These are phyloP conservation scores for Gnaphalium uliginosum DNA, from an alignment of 129 eudicot genomes.

Conservation along the genomic window DNA sequence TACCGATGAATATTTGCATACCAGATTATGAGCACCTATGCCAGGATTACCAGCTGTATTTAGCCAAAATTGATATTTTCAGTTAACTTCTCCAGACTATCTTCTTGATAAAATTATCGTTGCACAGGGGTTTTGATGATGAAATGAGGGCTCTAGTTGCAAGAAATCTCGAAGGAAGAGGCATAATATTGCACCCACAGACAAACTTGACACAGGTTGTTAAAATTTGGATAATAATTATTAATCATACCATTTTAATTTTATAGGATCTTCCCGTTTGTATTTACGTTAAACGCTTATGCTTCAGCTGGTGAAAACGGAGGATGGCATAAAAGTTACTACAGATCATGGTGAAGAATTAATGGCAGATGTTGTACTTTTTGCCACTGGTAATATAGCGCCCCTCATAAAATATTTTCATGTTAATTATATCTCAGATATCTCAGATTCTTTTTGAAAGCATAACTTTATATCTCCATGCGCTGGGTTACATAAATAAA, in stretches of 20 bases:
- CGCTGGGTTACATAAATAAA: not conserved
- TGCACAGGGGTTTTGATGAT: conserved; percentile 94
- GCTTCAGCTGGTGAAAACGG: conserved; percentile 79
- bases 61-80: not conserved
- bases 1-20: not conserved
- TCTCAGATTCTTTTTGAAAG: not conserved
- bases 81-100: not conserved
- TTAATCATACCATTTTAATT: not conserved
- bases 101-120: not conserved
- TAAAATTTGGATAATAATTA: conserved; percentile 8
- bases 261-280: not conserved
- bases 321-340: conserved; percentile 75
- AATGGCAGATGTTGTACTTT: conserved; percentile 90
- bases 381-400: conserved; percentile 77
- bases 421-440: not conserved
- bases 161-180: conserved; percentile 95
- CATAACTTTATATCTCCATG: not conserved
- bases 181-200: conserved; percentile 74
- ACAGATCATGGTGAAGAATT: conserved; percentile 95
- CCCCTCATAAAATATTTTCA: not conserved
- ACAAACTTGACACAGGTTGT: conserved; percentile 69
- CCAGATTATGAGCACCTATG: not conserved
- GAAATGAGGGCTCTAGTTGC: conserved; percentile 97
- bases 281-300: conserved; percentile 20
- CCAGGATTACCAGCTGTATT: not conserved